phyloP scores from a whole-genome alignment of 306 rosid genomes.

The Casuarina cunninghamiana region DNA sequence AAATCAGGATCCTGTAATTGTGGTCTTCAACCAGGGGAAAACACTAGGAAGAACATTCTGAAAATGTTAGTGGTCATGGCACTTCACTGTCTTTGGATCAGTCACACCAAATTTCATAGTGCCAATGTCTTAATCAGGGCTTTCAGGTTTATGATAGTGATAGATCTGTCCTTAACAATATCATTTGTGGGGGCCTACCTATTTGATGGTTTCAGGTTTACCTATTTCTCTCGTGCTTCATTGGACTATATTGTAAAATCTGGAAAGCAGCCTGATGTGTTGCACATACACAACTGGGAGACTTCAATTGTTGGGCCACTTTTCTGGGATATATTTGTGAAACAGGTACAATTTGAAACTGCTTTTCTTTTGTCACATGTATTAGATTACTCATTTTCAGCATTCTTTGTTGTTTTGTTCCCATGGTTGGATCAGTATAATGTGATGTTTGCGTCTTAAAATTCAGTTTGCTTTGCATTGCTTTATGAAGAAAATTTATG shows the following conservation, averaged over 20 bases:
- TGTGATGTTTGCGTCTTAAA: background rate
- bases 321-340: slow-evolving; percentile 85
- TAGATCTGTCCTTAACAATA: slow-evolving; percentile 18
- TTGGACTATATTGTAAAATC: slow-evolving; percentile 84
- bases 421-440: background rate
- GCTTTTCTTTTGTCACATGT: background rate
- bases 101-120: background rate
- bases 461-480: background rate
- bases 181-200: slow-evolving; percentile 16
- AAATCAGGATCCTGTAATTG: background rate
- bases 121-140: slow-evolving; percentile 13
- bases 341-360: slow-evolving; percentile 54
- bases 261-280: slow-evolving; percentile 82
- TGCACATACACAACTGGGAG: slow-evolving; percentile 93
- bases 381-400: background rate
- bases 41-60: background rate
- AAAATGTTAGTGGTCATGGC: background rate
- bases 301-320: slow-evolving; percentile 91
- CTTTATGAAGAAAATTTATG: slow-evolving; percentile 1
- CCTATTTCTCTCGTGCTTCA: slow-evolving; percentile 90
- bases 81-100: background rate
- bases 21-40: slow-evolving; percentile 1
- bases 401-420: background rate
- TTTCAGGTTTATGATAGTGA: slow-evolving; percentile 17
- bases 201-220: slow-evolving; percentile 58